phyloP scores from a whole-genome alignment of 106 monocot genomes.

The Cymbidium sinense region DNA sequence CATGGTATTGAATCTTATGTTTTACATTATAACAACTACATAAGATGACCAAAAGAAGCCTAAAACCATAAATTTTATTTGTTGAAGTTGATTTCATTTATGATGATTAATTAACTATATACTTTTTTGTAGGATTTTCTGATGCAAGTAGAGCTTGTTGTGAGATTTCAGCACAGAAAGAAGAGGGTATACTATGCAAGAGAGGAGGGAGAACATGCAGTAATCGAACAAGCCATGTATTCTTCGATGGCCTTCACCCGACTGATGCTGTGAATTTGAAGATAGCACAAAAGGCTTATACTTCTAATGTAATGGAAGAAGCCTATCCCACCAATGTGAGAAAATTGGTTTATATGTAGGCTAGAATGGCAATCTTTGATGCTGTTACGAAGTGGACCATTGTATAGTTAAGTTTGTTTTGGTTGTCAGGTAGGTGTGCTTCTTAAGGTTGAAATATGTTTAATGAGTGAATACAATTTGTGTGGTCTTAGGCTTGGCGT shows the following conservation, averaged over 20 bases:
- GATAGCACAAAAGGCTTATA: constrained; percentile 47
- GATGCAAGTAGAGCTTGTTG: constrained; percentile 49
- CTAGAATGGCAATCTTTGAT: background rate
- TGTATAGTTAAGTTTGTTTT: background rate
- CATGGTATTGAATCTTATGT: constrained; percentile 14
- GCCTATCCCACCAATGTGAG: constrained; percentile 56
- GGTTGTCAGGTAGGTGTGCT: background rate
- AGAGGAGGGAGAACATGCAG: constrained; percentile 32
- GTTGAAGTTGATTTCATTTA: too few species aligned
- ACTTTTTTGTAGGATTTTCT: constrained; percentile 27
- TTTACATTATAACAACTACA: background rate
- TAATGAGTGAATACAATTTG: background rate
- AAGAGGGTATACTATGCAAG: constrained; percentile 39
- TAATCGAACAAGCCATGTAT: constrained; percentile 27
- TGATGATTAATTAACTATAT: too few species aligned
- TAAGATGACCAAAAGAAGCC: background rate
- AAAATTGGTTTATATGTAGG: constrained; percentile 19
- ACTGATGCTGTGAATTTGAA: constrained; percentile 54
- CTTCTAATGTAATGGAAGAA: constrained; percentile 21
- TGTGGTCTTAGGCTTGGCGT: background rate
- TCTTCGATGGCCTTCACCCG: constrained; percentile 77
- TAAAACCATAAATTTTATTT: background rate
- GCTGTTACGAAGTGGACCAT: background rate
- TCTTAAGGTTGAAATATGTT: background rate
- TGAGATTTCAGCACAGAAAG: constrained; percentile 16